These are phyloP conservation scores for Leishmania major DNA, from an alignment of 208 protist genomes.

Conservation along the genomic window DNA sequence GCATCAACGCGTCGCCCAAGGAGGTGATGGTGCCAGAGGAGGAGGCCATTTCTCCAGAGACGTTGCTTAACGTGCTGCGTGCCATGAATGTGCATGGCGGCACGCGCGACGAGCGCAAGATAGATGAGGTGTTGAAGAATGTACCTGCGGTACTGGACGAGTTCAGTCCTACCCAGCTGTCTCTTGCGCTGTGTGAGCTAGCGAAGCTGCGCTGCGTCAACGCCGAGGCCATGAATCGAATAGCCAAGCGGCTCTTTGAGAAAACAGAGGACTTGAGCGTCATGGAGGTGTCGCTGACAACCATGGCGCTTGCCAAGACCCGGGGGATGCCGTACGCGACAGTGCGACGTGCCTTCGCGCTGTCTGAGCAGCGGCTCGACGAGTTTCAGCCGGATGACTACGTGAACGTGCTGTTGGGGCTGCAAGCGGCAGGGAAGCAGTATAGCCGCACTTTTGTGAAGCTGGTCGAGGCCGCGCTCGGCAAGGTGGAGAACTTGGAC, in stretches of 20 bases:
- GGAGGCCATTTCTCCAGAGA: constrained; percentile 79
- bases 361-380: constrained; percentile 46
- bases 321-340: constrained; percentile 64
- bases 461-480: constrained; percentile 70
- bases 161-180: constrained; percentile 70
- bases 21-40: constrained; percentile 73
- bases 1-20: constrained; percentile 59
- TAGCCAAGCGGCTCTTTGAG: constrained; percentile 60
- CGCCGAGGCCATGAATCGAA: constrained; percentile 57
- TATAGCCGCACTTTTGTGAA: constrained; percentile 59
- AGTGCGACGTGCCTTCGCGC: constrained; percentile 42
- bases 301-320: constrained; percentile 44
- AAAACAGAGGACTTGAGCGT: constrained; percentile 56
- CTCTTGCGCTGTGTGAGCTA: constrained; percentile 63
- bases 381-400: constrained; percentile 87
- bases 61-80: constrained; percentile 68
- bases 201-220: constrained; percentile 60
- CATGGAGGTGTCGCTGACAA: constrained; percentile 61
- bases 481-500: constrained; percentile 85
- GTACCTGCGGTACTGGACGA: constrained; percentile 73
- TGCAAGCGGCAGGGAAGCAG: constrained; percentile 45
- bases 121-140: constrained; percentile 53
- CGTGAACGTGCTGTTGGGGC: constrained; percentile 46
- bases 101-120: constrained; percentile 78
- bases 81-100: constrained; percentile 71